These are phyloP conservation scores for Ceratocystis colombiana DNA, from an alignment of 2,329 filamentous ascomycete species.

Conservation along the genomic window DNA sequence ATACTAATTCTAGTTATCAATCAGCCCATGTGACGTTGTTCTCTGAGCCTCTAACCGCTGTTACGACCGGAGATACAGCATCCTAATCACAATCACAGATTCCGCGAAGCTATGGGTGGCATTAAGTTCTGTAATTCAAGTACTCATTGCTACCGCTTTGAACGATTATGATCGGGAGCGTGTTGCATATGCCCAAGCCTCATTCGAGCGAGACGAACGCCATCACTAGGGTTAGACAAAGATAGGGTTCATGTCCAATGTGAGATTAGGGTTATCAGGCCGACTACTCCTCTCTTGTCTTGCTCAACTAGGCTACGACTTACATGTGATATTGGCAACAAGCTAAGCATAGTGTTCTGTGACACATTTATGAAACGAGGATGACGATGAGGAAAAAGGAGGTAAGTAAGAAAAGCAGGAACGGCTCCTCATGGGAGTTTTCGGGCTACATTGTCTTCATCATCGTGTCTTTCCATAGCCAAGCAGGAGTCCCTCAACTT, in stretches of 20 bases:
- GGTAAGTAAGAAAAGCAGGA: background rate
- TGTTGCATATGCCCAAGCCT: too few species aligned
- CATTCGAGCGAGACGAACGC: too few species aligned
- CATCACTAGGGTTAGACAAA: background rate
- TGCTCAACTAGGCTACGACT: background rate
- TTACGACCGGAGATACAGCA: background rate
- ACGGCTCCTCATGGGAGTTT: background rate
- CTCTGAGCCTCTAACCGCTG: background rate
- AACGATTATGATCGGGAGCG: too few species aligned
- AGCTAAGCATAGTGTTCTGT: background rate
- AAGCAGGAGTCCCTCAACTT: background rate
- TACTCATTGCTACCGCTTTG: too few species aligned
- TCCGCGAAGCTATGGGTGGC: background rate
- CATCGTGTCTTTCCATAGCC: background rate
- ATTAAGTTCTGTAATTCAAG: too few species aligned
- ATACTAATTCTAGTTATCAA: conserved; percentile 1
- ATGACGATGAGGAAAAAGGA: background rate
- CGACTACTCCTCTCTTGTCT: background rate
- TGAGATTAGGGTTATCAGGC: background rate
- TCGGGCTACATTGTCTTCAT: background rate
- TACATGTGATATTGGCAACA: background rate
- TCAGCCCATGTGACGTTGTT: background rate
- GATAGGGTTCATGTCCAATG: background rate
- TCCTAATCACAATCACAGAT: background rate
- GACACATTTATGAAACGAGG: background rate